Percentiles rank a stretch among this genome's conserved stretches.
These are phyloP conservation scores for Nigrograna mackinnonii DNA, from an alignment of 2,329 filamentous ascomycete genomes.

Conservation along the genomic window DNA sequence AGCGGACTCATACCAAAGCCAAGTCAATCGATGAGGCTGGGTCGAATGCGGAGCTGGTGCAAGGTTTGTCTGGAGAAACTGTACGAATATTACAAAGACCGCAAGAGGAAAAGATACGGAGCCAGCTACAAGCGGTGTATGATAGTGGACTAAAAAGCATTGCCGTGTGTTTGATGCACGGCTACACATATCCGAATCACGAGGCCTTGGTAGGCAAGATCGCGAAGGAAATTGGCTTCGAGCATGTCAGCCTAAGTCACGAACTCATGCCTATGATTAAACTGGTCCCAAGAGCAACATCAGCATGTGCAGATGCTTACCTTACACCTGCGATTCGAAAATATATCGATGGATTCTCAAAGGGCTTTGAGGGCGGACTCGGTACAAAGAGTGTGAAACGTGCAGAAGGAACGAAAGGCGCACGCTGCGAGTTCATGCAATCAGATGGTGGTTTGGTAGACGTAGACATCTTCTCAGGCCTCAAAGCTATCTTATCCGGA, in stretches of 20 bases:
- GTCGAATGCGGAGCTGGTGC: slow-evolving; percentile 61
- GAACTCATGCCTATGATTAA: slow-evolving; percentile 90
- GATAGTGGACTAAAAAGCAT: slow-evolving; percentile 76
- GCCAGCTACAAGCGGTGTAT: slow-evolving; percentile 68
- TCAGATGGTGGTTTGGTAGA: slow-evolving; percentile 75
- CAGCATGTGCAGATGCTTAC: slow-evolving; percentile 79
- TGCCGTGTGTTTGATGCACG: slow-evolving; percentile 89
- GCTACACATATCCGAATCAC: slow-evolving; percentile 87
- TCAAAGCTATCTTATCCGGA: slow-evolving; percentile 84
- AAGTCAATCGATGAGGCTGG: slow-evolving; percentile 53
- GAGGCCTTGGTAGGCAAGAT: slow-evolving; percentile 77
- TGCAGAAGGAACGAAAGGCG: slow-evolving; percentile 66
- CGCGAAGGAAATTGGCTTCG: slow-evolving; percentile 79
- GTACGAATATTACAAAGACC: slow-evolving; percentile 71
- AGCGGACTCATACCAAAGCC: slow-evolving; percentile 61
- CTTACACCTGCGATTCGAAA: slow-evolving; percentile 78
- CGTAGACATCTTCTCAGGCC: slow-evolving; percentile 79
- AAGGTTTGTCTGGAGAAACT: slow-evolving; percentile 73
- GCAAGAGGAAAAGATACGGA: slow-evolving; percentile 57
- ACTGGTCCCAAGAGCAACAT: slow-evolving; percentile 74
- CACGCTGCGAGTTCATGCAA: slow-evolving; percentile 94
- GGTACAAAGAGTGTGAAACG: slow-evolving; percentile 75
- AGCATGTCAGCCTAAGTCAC: slow-evolving; percentile 79
- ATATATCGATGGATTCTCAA: slow-evolving; percentile 77
- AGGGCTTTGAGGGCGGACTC: slow-evolving; percentile 79